A percentile compares a stretch with the other conserved stretches of the same genome.
These are phyloP conservation scores for Thelonectria olida DNA, from an alignment of 2,329 filamentous ascomycete genomes.

Conservation along the genomic window DNA sequence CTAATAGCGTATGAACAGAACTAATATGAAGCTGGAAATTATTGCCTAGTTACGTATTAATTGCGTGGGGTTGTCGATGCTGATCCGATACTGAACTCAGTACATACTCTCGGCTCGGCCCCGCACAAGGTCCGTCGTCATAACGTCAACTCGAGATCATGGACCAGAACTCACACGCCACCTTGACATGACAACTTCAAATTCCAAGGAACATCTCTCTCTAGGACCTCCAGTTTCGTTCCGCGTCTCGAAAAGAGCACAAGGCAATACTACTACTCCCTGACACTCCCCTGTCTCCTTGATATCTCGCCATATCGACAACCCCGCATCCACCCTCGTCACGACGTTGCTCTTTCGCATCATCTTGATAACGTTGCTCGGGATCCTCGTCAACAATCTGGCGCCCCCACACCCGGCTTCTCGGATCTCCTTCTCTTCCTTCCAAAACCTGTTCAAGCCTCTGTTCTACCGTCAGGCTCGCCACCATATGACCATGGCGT, in stretches of 20 bases:
- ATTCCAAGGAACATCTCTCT: too few relatives aligned
- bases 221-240: too few relatives aligned
- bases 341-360: conserved; percentile 1
- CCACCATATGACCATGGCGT: conserved; percentile 74
- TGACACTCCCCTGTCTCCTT: not conserved
- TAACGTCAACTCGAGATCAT: conserved; percentile 30
- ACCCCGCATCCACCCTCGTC: conserved; percentile 1
- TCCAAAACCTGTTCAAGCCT: not conserved
- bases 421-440: not conserved
- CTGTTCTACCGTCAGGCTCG: not conserved
- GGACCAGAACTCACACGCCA: not conserved
- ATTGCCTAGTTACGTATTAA: not conserved
- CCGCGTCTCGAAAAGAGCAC: too few relatives aligned
- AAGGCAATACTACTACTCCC: too few relatives aligned
- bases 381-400: not conserved
- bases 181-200: not conserved
- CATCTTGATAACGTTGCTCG: not conserved
- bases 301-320: not conserved
- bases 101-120: conserved; percentile 22
- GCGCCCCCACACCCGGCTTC: not conserved
- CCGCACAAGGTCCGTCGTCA: conserved; percentile 34
- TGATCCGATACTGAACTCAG: conserved; percentile 23
- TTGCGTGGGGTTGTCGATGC: conserved; percentile 32
- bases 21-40: too few relatives aligned
- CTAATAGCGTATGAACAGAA: too few relatives aligned